Evolutionary conservation across 202 grass and related monocot genomes (phyloP).

Genomic region (Panicum virgatum): DNA sequence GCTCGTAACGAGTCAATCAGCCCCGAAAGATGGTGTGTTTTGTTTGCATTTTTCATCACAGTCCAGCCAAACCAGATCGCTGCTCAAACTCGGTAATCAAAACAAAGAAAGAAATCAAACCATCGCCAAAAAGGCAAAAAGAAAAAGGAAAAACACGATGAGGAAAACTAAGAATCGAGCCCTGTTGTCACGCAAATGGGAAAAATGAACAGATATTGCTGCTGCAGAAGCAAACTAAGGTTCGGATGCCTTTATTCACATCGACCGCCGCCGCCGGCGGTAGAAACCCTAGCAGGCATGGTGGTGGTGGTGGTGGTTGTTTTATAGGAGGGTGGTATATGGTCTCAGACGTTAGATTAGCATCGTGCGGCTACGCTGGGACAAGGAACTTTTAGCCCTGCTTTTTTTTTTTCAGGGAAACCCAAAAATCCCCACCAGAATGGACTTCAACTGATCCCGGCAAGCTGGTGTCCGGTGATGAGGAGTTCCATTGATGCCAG

Average conservation of each 20-base stretch:
- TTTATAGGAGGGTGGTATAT: not conserved
- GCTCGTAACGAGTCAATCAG: conserved; percentile 33
- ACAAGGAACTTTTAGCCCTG: too few species aligned
- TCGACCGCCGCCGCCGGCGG: not conserved
- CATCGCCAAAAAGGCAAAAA: too few species aligned
- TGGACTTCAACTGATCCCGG: too few species aligned
- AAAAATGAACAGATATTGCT: not conserved
- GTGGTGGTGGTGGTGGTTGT: not conserved
- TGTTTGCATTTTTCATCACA: conserved; percentile 25
- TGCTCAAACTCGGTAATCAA: not conserved
- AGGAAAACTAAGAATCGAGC: not conserved
- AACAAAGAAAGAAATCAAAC: too few species aligned
- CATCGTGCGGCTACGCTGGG: not conserved
- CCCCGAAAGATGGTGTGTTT: conserved; percentile 57
- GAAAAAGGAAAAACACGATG: not conserved
- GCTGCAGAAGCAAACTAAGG: not conserved
- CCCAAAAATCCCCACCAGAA: too few species aligned
- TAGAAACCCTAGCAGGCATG: not conserved
- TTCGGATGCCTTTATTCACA: not conserved
- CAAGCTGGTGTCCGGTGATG: too few species aligned
- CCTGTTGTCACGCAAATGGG: not conserved
- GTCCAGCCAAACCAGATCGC: not conserved
- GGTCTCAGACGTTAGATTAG: not conserved
- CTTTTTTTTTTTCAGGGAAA: too few species aligned
- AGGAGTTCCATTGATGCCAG: too few species aligned